These are phyloP conservation scores for Penicillium occitanis DNA, from an alignment of 2,329 filamentous ascomycete species.

Conservation along the genomic window DNA sequence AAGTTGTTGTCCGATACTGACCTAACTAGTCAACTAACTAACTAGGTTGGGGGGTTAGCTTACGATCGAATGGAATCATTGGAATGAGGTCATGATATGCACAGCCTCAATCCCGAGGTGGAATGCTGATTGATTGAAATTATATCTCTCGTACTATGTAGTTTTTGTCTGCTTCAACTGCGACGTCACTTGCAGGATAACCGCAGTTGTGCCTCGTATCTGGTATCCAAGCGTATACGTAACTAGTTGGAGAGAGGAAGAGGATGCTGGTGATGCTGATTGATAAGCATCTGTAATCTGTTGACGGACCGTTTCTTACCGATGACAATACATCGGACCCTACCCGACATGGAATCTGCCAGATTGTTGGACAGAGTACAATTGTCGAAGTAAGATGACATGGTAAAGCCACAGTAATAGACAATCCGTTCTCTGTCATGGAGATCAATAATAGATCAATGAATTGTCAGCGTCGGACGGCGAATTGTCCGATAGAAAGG, in stretches of 20 bases:
- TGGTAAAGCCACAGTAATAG: not conserved
- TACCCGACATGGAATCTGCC: not conserved
- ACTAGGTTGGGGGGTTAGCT: not conserved
- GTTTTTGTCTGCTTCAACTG: not conserved
- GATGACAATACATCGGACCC: not conserved
- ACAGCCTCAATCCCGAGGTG: conserved; percentile 9
- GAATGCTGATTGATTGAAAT: conserved; percentile 6
- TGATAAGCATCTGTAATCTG: conserved; percentile 5
- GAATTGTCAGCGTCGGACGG: not conserved
- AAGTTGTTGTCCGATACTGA: not conserved
- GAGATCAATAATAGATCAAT: not conserved
- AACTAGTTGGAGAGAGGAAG: not conserved
- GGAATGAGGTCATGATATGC: conserved; percentile 19
- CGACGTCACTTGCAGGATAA: conserved; percentile 8
- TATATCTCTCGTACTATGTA: not conserved
- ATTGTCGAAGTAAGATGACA: not conserved
- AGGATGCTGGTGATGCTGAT: not conserved
- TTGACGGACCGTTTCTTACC: not conserved
- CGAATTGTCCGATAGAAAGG: not conserved
- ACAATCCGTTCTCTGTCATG: not conserved
- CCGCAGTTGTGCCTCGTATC: not conserved
- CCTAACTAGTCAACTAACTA: not conserved
- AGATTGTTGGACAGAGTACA: not conserved
- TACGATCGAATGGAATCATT: not conserved
- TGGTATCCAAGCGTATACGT: not conserved